Evolutionary conservation across 495 filamentous ascomycete species (phyloP), one percentile per base, ranked within the genome.

Genomic region (Pyronema omphalodes): DNA sequence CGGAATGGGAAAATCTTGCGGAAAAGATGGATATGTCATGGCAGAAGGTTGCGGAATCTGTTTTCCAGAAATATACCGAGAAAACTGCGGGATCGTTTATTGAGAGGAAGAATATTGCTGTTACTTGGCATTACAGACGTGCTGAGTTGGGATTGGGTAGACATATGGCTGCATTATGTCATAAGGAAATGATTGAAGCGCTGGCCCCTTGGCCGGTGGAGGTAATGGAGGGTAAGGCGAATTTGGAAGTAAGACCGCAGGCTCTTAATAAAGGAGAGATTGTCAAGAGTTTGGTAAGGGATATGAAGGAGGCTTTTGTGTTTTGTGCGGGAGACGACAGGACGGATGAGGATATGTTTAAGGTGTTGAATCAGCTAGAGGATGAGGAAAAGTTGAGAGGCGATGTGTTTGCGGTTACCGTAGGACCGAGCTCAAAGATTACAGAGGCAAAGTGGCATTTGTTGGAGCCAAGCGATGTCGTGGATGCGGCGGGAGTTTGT

Each of bases 231-330:
- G 91, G 91, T 48, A 98, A 96, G 67, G 88, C 88, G 50, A 94
- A 95, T 61, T 73, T 96, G 7, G 91, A 96, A 66, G 87, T 94
- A n/a, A 79, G 91, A 11, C 88, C 88, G n/a, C 86, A 75, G 0
- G 88, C 88, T 62, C 84, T 98, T 67, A 95, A 94, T 72, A 98
- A 96, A 67, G 91, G 91, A 1, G 86, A 87, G 69, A 94, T 94
- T 53, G 84, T 78, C 9, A 88, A 83, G 63, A 75, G 77, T 11
- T 72, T 98, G 36, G 76, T 94, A 47, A 67, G 71, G 47, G 66
- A 69, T 61, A 59, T 14, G 70, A 71, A 61, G 70, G 74, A 86
- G 0, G 84, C 85, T 29, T 94, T 95, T 58, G 79, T 89, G 23
- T 69, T 95, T 39, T 98, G 91, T 63, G 70, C 84, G 36, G 91